These are phyloP conservation scores for Saposhnikovia divaricata DNA, from an alignment of 129 eudicot genomes.

Conservation along the genomic window DNA sequence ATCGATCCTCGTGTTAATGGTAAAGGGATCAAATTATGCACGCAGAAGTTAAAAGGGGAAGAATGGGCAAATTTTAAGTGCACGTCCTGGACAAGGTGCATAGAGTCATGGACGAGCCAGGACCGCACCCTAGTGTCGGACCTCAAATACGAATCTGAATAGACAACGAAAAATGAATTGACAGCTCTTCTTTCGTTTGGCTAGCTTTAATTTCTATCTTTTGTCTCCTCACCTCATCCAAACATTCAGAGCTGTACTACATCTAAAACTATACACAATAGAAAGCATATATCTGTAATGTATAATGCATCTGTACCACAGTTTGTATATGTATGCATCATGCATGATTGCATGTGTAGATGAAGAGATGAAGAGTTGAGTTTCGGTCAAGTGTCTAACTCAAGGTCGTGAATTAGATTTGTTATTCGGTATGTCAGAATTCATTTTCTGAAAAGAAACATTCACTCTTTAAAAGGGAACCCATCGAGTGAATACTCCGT, in stretches of 20 bases:
- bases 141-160: not conserved
- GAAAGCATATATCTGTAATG: not conserved
- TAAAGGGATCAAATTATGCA: not conserved
- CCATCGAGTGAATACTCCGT: too few relatives aligned
- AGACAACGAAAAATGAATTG: not conserved
- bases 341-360: too few relatives aligned
- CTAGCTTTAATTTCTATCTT: not conserved
- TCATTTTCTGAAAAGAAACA: too few relatives aligned
- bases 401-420: too few relatives aligned
- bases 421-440: too few relatives aligned
- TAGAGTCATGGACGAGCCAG: constrained; percentile 4
- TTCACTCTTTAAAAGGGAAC: too few relatives aligned
- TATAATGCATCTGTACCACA: not conserved
- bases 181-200: not conserved
- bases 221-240: not conserved
- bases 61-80: constrained; percentile 1
- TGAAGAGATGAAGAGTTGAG: too few relatives aligned
- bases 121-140: constrained; percentile 7
- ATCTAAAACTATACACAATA: not conserved
- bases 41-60: not conserved
- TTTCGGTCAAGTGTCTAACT: too few relatives aligned
- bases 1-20: not conserved
- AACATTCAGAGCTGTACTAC: constrained; percentile 2
- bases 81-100: constrained; percentile 3
- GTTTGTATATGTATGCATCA: too few relatives aligned